These are phyloP conservation scores for Solanum piurae DNA, from an alignment of 257 asterid genomes.

Conservation along the genomic window DNA sequence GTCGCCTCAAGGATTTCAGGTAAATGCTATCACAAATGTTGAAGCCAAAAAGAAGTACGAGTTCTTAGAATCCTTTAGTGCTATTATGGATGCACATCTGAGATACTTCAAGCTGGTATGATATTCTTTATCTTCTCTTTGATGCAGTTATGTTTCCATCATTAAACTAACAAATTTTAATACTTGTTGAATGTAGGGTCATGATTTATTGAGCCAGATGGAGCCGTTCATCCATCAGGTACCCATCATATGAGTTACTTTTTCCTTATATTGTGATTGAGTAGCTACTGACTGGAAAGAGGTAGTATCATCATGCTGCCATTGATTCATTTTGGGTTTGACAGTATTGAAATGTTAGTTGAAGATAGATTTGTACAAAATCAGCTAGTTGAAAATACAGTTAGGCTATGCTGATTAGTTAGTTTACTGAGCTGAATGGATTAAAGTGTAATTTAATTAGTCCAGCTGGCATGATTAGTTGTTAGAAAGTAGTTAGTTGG, in stretches of 20 bases:
- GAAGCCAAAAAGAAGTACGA: conserved; percentile 91
- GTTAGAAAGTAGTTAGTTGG: not conserved
- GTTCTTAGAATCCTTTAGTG: conserved; percentile 94
- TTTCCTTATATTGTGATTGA: not conserved
- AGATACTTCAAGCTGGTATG: conserved; percentile 86
- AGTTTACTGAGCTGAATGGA: not conserved
- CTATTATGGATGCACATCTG: conserved; percentile 96
- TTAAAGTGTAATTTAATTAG: not conserved
- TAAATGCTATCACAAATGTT: conserved; percentile 65
- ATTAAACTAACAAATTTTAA: conserved; percentile 10
- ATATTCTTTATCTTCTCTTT: conserved; percentile 6
- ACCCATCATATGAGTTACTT: conserved; percentile 6
- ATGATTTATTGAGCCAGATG: conserved; percentile 74
- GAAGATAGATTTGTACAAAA: not conserved
- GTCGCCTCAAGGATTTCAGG: conserved; percentile 63
- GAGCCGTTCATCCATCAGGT: conserved; percentile 98
- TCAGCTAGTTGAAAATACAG: not conserved
- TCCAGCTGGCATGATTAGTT: not conserved
- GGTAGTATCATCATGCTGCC: not conserved
- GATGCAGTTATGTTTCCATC: conserved; percentile 1
- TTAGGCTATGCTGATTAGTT: not conserved
- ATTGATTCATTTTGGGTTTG: not conserved
- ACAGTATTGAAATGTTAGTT: not conserved
- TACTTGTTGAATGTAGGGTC: conserved; percentile 48
- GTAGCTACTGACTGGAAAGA: not conserved